Base-by-base conservation (phyloP, 225 moss, liverwort and hornwort species). In the Takakia lepidozioides region DNA sequence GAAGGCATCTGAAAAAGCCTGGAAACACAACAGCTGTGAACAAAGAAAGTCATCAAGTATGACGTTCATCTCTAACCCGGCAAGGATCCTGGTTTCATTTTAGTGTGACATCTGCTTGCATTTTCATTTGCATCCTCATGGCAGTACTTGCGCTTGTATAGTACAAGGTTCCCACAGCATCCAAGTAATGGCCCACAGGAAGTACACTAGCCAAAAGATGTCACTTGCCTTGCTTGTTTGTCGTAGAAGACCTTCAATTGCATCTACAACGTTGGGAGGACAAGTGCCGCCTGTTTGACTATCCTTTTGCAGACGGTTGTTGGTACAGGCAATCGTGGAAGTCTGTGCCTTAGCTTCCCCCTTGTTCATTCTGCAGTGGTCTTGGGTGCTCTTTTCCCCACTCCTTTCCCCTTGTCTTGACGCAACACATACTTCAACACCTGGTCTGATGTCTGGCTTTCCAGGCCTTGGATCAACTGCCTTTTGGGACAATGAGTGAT, bases 191-290 rank as follows among this genome's bases (percentile, higher is more conserved):
- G n/a, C n/a, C n/a, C n/a, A n/a, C n/a, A n/a, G n/a, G n/a, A n/a
- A n/a, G n/a, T n/a, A n/a, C n/a, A n/a, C n/a, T n/a, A n/a, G n/a
- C n/a, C n/a, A n/a, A n/a, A n/a, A n/a, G n/a, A 32, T 32, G 32
- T 11, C 27, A 10, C 25, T 46, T 59, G 72, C 92, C 76, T 79
- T 86, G 57, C 72, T 83, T 49, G 93, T 86, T 61, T 93, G 93
- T 23, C 88, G 81, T 64, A 93, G 65, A 35, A 93, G 86, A 43
- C 83, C 93, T 72, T 93, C 93, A 28, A 93, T 93, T 17, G 88
- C 93, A 70, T 83, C 86, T 41, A 84, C 86, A 45, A 93, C 88
- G 57, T 93, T 88, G 17, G 72, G 61, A 27, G 65, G 29, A 6
- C 29, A 56, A 29, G 11, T 69, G 43, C 79, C 70, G 38, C 32